Percentiles rank a stretch among this genome's conserved stretches.
Evolutionary conservation across 139 green algal species (phyloP).

Genomic region (Coccomyxa sp.): DNA sequence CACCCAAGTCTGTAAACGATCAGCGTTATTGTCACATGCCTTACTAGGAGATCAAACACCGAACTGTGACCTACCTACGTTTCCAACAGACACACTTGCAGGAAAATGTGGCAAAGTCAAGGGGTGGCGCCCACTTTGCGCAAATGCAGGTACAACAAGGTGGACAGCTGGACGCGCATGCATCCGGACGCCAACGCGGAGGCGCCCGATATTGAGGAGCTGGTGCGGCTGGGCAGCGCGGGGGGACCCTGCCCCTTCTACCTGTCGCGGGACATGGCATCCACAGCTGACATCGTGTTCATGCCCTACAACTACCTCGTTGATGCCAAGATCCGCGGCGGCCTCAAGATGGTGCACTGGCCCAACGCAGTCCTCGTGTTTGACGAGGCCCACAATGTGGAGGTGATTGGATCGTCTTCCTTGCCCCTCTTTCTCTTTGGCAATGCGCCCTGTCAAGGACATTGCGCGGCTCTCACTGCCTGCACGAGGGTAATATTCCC

Average conservation of each 20-base stretch:
- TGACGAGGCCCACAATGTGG: conserved; percentile 96
- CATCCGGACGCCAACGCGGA: conserved; percentile 41
- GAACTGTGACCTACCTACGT: too few species aligned
- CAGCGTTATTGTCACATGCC: too few species aligned
- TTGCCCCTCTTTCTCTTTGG: not conserved
- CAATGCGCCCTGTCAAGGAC: too few species aligned
- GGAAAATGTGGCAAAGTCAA: too few species aligned
- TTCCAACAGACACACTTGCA: too few species aligned
- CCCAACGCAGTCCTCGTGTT: conserved; percentile 82
- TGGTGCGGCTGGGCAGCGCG: conserved; percentile 56
- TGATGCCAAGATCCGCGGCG: conserved; percentile 44
- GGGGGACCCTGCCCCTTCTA: conserved; percentile 72
- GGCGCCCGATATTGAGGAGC: conserved; percentile 87
- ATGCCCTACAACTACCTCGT: conserved; percentile 96
- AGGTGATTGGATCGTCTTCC: conserved; percentile 24
- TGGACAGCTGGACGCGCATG: conserved; percentile 30
- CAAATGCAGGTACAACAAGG: conserved; percentile 4
- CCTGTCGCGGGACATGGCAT: conserved; percentile 53
- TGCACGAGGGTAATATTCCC: too few species aligned
- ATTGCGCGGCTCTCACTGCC: not conserved
- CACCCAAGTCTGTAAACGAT: too few species aligned
- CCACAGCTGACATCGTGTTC: conserved; percentile 84
- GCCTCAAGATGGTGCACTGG: conserved; percentile 63
- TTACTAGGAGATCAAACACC: too few species aligned
- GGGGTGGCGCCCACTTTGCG: not conserved